Evolutionary conservation across 1,284 basidiomycete genomes (phyloP).

Genomic region (Psilocybe mexicana): DNA sequence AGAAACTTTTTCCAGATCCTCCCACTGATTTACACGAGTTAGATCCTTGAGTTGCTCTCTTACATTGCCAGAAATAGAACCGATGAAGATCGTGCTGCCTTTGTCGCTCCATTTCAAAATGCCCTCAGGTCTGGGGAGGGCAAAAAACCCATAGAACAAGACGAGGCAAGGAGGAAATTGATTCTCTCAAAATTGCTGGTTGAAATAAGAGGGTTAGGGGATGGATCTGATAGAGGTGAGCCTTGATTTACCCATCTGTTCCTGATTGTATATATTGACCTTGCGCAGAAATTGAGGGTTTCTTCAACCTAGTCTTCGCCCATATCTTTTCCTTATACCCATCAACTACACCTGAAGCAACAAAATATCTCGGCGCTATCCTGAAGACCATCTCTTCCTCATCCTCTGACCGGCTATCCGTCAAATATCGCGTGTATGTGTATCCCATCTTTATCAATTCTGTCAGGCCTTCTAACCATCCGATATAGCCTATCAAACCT

Average conservation of each 20-base stretch:
- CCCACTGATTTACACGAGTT: constrained; percentile 20
- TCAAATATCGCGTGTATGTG: constrained; percentile 71
- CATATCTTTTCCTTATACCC: constrained; percentile 66
- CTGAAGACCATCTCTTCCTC: constrained; percentile 58
- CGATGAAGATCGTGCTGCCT: constrained; percentile 66
- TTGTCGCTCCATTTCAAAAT: constrained; percentile 68
- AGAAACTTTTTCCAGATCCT: neutral
- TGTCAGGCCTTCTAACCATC: neutral
- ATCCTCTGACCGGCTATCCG: constrained; percentile 48
- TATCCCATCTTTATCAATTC: constrained; percentile 8
- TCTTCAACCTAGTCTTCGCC: constrained; percentile 78
- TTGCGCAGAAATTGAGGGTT: constrained; percentile 76
- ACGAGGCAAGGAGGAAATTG: constrained; percentile 50
- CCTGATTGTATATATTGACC: constrained; percentile 12
- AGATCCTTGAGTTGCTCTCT: constrained; percentile 80
- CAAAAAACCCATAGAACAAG: constrained; percentile 52
- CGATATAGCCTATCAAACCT: constrained; percentile 75
- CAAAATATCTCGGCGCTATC: constrained; percentile 49
- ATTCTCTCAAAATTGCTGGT: constrained; percentile 59
- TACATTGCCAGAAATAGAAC: constrained; percentile 71
- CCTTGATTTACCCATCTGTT: constrained; percentile 4
- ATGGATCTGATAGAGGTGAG: constrained; percentile 74
- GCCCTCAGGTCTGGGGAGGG: constrained; percentile 56
- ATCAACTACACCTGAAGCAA: constrained; percentile 53
- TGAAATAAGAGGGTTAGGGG: constrained; percentile 68